Evolutionary conservation across 345 rosid genomes (phyloP).

Genomic region (Aegle marmelos): DNA sequence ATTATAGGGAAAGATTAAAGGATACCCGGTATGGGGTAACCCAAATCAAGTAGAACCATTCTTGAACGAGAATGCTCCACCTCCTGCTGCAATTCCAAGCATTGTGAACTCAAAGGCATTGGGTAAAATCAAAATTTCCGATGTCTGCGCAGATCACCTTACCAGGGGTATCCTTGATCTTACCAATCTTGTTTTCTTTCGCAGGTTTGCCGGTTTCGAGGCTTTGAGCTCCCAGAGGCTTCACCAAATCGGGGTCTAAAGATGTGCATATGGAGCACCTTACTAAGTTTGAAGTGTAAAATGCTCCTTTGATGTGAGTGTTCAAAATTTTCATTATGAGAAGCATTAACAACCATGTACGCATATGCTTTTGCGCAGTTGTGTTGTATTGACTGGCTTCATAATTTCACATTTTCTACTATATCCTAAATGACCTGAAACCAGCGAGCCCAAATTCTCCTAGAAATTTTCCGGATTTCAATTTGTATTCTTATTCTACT

Average conservation of each 20-base stretch:
- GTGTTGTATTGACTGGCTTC: background rate
- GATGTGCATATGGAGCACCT: background rate
- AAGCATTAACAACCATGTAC: conserved; percentile 10
- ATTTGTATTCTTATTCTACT: no score
- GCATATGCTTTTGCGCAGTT: background rate
- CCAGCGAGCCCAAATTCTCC: no score
- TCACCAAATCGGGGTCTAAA: background rate
- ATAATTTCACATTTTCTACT: background rate
- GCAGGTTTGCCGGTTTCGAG: conserved; percentile 87
- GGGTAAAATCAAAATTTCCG: conserved; percentile 28
- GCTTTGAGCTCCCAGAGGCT: conserved; percentile 38
- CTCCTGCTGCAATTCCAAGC: conserved; percentile 88
- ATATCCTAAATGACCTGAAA: background rate
- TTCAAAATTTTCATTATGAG: conserved; percentile 7
- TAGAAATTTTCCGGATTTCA: no score
- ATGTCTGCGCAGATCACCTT: background rate
- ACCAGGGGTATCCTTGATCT: background rate
- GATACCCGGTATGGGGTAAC: conserved; percentile 83
- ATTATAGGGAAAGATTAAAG: conserved; percentile 80
- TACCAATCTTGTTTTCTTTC: conserved; percentile 2
- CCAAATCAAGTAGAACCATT: conserved; percentile 78
- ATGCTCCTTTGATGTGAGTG: background rate
- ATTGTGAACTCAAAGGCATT: conserved; percentile 84
- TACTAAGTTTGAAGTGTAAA: background rate
- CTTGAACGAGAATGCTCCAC: conserved; percentile 69